Conservation (phyloP, 2,329 filamentous ascomycete genomes). For the Hymenoscyphus fructigenus region DNA sequence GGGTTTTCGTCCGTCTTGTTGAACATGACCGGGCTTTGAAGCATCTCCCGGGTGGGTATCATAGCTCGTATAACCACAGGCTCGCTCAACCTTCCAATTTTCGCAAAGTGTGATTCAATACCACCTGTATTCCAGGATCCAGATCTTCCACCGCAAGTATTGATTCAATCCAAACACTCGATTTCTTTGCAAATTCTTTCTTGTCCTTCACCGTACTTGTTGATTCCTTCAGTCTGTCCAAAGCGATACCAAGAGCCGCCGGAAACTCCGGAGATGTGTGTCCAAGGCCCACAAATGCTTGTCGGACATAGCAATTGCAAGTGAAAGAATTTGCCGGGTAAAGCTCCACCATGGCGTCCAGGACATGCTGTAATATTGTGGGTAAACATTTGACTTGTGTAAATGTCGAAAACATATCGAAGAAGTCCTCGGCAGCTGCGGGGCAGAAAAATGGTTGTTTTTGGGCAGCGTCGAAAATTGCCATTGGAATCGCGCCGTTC, state of each 20-base stretch:
- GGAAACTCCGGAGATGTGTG: constrained; percentile 70
- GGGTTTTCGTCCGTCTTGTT: background rate
- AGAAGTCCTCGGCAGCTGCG: constrained; percentile 72
- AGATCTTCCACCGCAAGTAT: constrained; percentile 50
- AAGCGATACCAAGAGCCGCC: constrained; percentile 62
- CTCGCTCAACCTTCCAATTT: background rate
- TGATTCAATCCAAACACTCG: constrained; percentile 53
- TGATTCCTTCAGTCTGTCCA: constrained; percentile 60
- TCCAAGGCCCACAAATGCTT: constrained; percentile 66
- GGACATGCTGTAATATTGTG: constrained; percentile 71
- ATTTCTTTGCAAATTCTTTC: constrained; percentile 48
- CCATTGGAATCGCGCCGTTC: constrained; percentile 88
- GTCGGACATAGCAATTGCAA: constrained; percentile 68
- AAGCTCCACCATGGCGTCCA: constrained; percentile 59
- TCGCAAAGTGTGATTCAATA: constrained; percentile 49
- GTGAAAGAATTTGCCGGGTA: constrained; percentile 63
- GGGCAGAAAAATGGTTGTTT: constrained; percentile 72
- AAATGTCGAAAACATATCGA: constrained; percentile 74
- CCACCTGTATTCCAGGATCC: constrained; percentile 55
- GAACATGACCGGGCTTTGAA: too few relatives aligned
- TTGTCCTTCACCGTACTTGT: constrained; percentile 46
- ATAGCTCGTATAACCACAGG: background rate
- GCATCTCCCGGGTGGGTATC: background rate
- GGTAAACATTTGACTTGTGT: constrained; percentile 61
- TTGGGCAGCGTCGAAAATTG: constrained; percentile 84